Conservation (phyloP, 1,284 basidiomycete genomes). For the Cryptococcus floricola region DNA sequence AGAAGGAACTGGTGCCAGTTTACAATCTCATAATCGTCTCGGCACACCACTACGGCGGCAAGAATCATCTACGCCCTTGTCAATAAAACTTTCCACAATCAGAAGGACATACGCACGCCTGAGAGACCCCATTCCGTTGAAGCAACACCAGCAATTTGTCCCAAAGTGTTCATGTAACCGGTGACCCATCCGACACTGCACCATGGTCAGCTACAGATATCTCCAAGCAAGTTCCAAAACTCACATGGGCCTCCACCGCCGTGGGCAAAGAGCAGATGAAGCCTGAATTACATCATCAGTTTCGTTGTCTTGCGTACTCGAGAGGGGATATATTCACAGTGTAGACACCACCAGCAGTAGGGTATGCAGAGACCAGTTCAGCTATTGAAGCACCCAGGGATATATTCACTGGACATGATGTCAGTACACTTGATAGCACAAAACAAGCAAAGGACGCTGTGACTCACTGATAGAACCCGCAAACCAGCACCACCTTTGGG, state of each 20-base stretch:
- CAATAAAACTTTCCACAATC: constrained; percentile 44
- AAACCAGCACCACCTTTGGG: constrained; percentile 37
- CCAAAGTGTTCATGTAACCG: constrained; percentile 82
- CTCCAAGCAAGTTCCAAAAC: constrained; percentile 3
- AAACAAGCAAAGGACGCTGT: neutral
- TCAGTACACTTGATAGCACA: neutral
- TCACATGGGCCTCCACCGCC: constrained; percentile 28
- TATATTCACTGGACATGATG: constrained; percentile 22
- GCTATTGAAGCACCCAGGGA: constrained; percentile 36
- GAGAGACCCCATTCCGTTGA: constrained; percentile 75
- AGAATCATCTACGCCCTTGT: constrained; percentile 66
- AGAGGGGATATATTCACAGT: constrained; percentile 14
- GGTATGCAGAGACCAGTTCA: constrained; percentile 42
- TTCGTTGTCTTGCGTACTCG: neutral
- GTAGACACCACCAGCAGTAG: constrained; percentile 43
- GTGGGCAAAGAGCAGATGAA: constrained; percentile 27
- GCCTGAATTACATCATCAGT: constrained; percentile 9
- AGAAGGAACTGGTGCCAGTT: constrained; percentile 68
- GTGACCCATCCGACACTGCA: constrained; percentile 57
- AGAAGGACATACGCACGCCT: constrained; percentile 8
- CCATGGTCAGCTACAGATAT: neutral
- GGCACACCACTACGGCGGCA: constrained; percentile 31
- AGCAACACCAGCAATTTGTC: constrained; percentile 50
- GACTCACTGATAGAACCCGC: constrained; percentile 31
- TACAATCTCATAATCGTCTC: constrained; percentile 37